These are phyloP conservation scores for Entelexis paramagnoliae DNA, from an alignment of 1,139 yeast species.

Conservation along the genomic window DNA sequence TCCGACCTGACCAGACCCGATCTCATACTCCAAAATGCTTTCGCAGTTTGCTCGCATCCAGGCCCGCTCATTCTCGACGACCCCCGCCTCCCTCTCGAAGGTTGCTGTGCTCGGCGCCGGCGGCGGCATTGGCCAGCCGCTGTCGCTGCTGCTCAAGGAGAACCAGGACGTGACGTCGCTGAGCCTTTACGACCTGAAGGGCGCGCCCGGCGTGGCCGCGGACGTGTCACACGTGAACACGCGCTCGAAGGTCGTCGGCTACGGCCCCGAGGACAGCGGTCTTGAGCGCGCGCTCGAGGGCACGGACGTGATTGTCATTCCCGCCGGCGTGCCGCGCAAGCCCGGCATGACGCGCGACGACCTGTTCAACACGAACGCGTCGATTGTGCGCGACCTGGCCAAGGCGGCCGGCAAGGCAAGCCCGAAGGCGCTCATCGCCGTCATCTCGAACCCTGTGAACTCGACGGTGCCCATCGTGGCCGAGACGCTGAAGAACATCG, in stretches of 20 bases:
- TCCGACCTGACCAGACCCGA: neutral
- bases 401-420: conserved; percentile 75
- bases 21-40: conserved; percentile 8
- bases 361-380: conserved; percentile 92
- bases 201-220: conserved; percentile 96
- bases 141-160: conserved; percentile 78
- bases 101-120: conserved; percentile 93
- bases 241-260: conserved; percentile 68
- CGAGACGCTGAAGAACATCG: conserved; percentile 77
- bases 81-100: conserved; percentile 29
- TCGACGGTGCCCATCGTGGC: conserved; percentile 97
- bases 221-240: conserved; percentile 91
- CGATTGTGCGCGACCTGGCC: conserved; percentile 87
- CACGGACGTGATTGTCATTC: conserved; percentile 83
- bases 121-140: conserved; percentile 99
- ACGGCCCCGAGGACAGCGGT: conserved; percentile 71
- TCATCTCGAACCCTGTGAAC: conserved; percentile 96
- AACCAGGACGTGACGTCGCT: conserved; percentile 78
- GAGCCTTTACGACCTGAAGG: conserved; percentile 82
- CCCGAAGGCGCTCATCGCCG: conserved; percentile 78
- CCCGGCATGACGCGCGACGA: conserved; percentile 98
- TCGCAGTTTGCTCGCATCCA: conserved; percentile 12
- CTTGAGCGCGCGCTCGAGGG: conserved; percentile 65
- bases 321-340: conserved; percentile 99
- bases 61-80: conserved; percentile 26